Evolutionary conservation across 1,284 basidiomycete species (phyloP).

Genomic region (Papiliotrema flavescens): DNA sequence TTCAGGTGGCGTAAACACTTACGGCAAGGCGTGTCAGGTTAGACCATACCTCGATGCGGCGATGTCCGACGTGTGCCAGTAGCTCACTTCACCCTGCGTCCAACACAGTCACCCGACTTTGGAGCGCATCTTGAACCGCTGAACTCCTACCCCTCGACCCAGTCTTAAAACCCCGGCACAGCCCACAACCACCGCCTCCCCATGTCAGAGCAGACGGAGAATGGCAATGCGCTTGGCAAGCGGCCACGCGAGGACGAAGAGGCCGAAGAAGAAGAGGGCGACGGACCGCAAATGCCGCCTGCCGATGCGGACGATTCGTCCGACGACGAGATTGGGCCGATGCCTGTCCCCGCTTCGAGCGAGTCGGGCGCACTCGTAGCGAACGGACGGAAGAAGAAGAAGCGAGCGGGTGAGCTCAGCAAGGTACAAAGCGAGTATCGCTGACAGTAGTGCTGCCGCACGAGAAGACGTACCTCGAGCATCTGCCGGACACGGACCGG

Average conservation of each 20-base stretch:
- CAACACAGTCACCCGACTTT: background rate
- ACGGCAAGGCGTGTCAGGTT: too few species aligned
- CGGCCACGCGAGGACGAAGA: slow-evolving; percentile 48
- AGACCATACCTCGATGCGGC: too few species aligned
- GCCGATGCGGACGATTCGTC: slow-evolving; percentile 39
- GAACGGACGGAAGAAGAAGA: slow-evolving; percentile 34
- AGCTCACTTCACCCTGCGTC: too few species aligned
- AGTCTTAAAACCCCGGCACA: background rate
- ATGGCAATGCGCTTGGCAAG: slow-evolving; percentile 5
- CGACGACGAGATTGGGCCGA: slow-evolving; percentile 47
- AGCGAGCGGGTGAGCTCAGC: slow-evolving; percentile 35
- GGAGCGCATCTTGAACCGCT: background rate
- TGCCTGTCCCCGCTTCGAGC: slow-evolving; percentile 15
- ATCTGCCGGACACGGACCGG: slow-evolving; percentile 85
- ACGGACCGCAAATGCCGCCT: slow-evolving; percentile 30
- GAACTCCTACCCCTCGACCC: background rate
- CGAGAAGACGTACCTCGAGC: slow-evolving; percentile 81
- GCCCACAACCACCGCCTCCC: background rate
- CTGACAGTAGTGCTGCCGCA: slow-evolving; percentile 62
- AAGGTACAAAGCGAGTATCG: slow-evolving; percentile 38
- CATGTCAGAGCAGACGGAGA: slow-evolving; percentile 5
- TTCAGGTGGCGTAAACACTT: too few species aligned
- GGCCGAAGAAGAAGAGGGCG: slow-evolving; percentile 53
- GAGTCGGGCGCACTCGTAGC: slow-evolving; percentile 12
- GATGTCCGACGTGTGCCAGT: too few species aligned